A percentile compares a stretch with the other conserved stretches of the same genome.
Evolutionary conservation across 2,329 filamentous ascomycete genomes (phyloP).

Genomic region (Neurospora sp.): DNA sequence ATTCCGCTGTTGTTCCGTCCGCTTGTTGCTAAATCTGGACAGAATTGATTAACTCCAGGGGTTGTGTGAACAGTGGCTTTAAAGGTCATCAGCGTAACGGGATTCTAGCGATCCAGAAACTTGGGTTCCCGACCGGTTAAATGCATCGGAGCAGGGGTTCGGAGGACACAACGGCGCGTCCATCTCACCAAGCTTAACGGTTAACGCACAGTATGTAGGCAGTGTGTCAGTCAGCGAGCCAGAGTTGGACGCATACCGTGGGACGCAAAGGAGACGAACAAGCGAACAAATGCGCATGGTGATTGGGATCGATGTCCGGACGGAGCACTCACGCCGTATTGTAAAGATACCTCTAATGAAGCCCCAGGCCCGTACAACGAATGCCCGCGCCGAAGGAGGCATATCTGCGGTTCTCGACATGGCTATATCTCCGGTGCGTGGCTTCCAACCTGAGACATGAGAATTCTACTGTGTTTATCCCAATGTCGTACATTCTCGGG

Average conservation of each 20-base stretch:
- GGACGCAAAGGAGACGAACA: neutral
- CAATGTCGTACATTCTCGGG: neutral
- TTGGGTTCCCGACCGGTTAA: constrained; percentile 18
- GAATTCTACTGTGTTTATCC: neutral
- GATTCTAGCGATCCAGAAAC: constrained; percentile 16
- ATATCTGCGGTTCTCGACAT: neutral
- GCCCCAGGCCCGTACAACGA: neutral
- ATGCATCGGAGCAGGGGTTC: constrained; percentile 13
- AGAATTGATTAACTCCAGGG: neutral
- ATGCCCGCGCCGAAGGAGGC: neutral
- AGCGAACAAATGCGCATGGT: neutral
- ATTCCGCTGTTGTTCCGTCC: neutral
- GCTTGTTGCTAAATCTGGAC: neutral
- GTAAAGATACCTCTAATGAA: neutral
- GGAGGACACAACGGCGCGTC: neutral
- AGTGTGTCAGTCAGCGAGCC: neutral
- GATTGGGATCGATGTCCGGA: neutral
- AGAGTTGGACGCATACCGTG: constrained; percentile 3
- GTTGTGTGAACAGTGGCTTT: neutral
- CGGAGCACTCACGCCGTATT: neutral
- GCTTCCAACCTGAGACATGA: neutral
- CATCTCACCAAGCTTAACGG: neutral
- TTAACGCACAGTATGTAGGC: neutral
- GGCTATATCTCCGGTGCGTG: neutral
- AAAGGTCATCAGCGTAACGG: neutral